Conservation (phyloP, 495 filamentous ascomycete genomes). For the Podospora pseudocomata region DNA sequence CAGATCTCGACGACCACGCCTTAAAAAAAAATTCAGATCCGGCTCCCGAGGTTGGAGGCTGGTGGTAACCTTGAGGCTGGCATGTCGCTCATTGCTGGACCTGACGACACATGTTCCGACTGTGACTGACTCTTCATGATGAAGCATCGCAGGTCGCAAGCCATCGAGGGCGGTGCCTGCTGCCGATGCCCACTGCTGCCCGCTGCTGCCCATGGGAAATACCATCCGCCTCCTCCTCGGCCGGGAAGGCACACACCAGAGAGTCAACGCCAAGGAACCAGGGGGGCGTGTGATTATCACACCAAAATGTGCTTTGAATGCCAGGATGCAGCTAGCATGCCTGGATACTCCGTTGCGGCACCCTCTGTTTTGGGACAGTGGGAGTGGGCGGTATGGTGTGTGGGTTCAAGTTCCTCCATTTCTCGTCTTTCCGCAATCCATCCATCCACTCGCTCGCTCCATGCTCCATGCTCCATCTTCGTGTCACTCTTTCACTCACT, state of each 20-base stretch:
- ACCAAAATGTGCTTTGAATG: background rate
- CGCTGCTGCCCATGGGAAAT: constrained; percentile 9
- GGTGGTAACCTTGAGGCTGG: background rate
- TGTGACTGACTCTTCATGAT: constrained; percentile 1
- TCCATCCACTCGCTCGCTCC: constrained; percentile 1
- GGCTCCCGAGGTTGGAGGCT: background rate
- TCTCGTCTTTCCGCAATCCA: constrained; percentile 3
- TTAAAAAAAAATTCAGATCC: background rate
- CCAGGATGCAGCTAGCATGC: background rate
- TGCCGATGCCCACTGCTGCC: background rate
- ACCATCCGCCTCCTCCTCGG: constrained; percentile 7
- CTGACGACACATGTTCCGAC: background rate
- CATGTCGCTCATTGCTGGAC: background rate
- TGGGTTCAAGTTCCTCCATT: constrained; percentile 1
- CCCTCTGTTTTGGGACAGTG: background rate
- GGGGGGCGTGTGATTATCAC: background rate
- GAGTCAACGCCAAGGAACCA: background rate
- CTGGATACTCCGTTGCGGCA: constrained; percentile 6
- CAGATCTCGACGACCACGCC: background rate
- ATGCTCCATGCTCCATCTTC: background rate
- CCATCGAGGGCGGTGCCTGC: constrained; percentile 16
- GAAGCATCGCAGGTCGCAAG: constrained; percentile 5
- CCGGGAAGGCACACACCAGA: constrained; percentile 6
- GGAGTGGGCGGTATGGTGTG: background rate
- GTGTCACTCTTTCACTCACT: constrained; percentile 7